Evolutionary conservation across 2,329 filamentous ascomycete genomes (phyloP).

Genomic region (Orbilia oligospora): DNA sequence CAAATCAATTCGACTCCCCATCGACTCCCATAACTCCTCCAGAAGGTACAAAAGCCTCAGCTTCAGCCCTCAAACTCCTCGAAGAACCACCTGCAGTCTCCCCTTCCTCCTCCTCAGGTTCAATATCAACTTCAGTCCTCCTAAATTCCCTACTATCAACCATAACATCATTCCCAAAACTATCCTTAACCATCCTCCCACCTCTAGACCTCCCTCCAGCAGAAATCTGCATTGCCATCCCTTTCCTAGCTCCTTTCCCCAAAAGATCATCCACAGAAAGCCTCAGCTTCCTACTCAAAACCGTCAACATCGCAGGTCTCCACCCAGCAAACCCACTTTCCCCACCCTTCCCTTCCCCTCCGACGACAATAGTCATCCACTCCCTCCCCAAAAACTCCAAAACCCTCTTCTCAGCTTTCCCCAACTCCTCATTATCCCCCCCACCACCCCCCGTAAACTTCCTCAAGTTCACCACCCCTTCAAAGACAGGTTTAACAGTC

Average conservation of each 20-base stretch:
- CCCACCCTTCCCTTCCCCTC: conserved; percentile 35
- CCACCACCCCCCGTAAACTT: conserved; percentile 33
- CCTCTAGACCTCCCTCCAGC: neutral
- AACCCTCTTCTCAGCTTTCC: conserved; percentile 38
- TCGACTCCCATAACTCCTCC: neutral
- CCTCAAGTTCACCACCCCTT: conserved; percentile 50
- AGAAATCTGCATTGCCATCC: neutral
- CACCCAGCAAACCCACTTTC: conserved; percentile 39
- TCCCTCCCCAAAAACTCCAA: conserved; percentile 51
- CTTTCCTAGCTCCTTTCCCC: conserved; percentile 23
- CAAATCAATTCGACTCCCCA: neutral
- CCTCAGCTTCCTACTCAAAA: conserved; percentile 40
- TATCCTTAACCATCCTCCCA: conserved; percentile 36
- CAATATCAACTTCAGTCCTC: conserved; percentile 3
- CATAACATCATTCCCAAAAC: conserved; percentile 46
- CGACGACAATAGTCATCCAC: conserved; percentile 51
- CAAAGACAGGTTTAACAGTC: conserved; percentile 50
- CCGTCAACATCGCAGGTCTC: conserved; percentile 48
- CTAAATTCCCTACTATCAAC: conserved; percentile 11
- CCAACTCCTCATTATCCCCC: conserved; percentile 36
- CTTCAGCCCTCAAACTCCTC: conserved; percentile 36
- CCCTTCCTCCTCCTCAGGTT: neutral
- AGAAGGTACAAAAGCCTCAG: conserved; percentile 37
- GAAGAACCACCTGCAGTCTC: neutral
- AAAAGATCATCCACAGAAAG: conserved; percentile 37